Base-by-base conservation (phyloP, 306 rosid species). In the Cyamopsis tetragonoloba region DNA sequence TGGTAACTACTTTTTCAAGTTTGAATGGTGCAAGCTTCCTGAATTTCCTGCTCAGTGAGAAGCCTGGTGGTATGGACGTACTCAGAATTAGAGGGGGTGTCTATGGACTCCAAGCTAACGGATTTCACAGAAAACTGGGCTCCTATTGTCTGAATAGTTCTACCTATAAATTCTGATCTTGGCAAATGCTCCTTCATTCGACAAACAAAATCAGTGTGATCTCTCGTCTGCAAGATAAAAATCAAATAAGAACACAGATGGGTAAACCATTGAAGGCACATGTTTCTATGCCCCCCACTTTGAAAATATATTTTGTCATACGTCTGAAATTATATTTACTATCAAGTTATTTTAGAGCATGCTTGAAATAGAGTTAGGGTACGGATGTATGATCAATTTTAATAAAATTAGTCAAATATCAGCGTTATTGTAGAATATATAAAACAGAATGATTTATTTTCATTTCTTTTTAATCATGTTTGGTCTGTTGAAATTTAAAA, bases 121-220 rank as follows among this genome's bases (percentile, higher is more conserved):
- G 81, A 26, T 28, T 61, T 73, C 28, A 82, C 44, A 5, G 75
- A 77, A 71, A 92, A 92, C 4, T 80, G 79, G 34, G 82, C 24
- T 46, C 47, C 68, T 10, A 88, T 38, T 6, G 86, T 88, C 68
- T 81, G 77, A 15, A 78, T 51, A 20, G 91, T 88, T 80, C 81
- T 84, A 62, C 80, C 71, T 0, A 89, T 82, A 73, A 89, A 89
- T 44, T 70, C 64, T 18, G 85, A 80, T 80, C 96, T 83, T 46
- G 96, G 80, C 75, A 89, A 66, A 65, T 78, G 71, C 43, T 92
- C 89, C 77, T 86, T 92, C 96, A 87, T 78, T 78, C 86, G 34
- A 81, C 91, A 89, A 66, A 92, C 50, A 68, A 89, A 92, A 63
- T 92, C 96, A 50, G 24, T 72, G 68, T 89, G 96, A 55, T 27